Evolutionary conservation across 2,329 filamentous ascomycete species (phyloP), one percentile per base, ranked within the genome.

Genomic region (Stenocarpella maydis): DNA sequence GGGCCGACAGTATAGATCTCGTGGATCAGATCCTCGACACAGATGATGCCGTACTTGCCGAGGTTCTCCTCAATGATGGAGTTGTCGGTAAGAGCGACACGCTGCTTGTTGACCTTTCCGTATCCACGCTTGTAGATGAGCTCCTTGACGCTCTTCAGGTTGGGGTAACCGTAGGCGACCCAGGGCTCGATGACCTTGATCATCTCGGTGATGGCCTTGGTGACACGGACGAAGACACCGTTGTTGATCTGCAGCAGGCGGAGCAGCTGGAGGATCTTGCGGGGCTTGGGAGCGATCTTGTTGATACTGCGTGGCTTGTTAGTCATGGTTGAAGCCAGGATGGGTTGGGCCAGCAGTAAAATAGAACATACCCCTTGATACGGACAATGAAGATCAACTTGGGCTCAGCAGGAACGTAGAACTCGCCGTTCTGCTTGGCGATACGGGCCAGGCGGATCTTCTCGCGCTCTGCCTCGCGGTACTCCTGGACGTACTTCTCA

Each of bases 211-310:
- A 95, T 98, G 76, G 96, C 96, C 92, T 75, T 99, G 87, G 95
- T 98, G 81, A 98, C 88, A 81, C 91, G 92, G 86, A 99, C 88
- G 87, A 99, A 99, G 85, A 98, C 94, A 85, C 95, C 96, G 85
- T 97, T 98, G 93, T 99, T 99, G 92, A 99, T 99, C 89, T 99
- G 96, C 80, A 99, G 92, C 76, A 99, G 94, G 89, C 96, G 95
- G 83, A 99, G 95, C 73, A 99, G 93, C 88, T 99, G 96, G 79
- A 99, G 91, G 81, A 97, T 98, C 92, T 99, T 99, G 90, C 96
- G 95, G 85, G 97, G 97, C 93, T 99, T 98, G 79, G 96, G 96
- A 82, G 97, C 91, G 80, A 99, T 98, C 93, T 99, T 99, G 93
- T 98, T 98, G 94, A 99, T 98, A 97, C 95, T 91, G 73, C 55